phyloP scores from a whole-genome alignment of 129 eudicot species.

The Oenanthe sinensis region DNA sequence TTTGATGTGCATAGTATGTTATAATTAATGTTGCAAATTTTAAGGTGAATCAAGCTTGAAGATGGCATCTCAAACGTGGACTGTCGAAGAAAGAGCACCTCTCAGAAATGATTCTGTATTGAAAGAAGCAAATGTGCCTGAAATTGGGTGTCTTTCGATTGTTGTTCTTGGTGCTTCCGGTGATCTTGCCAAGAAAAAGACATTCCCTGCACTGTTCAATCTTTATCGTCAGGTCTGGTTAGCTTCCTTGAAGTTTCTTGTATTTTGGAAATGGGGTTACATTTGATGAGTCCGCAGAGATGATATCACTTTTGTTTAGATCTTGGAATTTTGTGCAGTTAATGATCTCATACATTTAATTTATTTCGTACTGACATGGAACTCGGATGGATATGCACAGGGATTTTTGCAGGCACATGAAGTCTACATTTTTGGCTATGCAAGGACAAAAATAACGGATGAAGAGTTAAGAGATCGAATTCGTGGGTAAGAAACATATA shows the following conservation, averaged over 20 bases:
- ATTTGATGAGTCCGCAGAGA: not conserved
- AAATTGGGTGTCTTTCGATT: slow-evolving; percentile 74
- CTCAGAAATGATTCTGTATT: slow-evolving; percentile 32
- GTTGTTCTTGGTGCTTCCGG: slow-evolving; percentile 99
- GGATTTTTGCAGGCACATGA: slow-evolving; percentile 60
- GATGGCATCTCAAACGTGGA: slow-evolving; percentile 61
- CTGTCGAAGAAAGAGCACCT: slow-evolving; percentile 46
- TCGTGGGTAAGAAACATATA: slow-evolving; percentile 56
- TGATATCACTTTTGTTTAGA: not conserved
- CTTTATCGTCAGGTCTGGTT: slow-evolving; percentile 70
- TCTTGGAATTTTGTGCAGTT: not conserved
- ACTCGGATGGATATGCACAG: slow-evolving; percentile 28
- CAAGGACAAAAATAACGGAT: slow-evolving; percentile 74
- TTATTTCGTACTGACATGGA: slow-evolving; percentile 8
- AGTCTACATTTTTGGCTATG: slow-evolving; percentile 93
- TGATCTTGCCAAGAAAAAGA: slow-evolving; percentile 98
- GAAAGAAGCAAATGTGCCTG: slow-evolving; percentile 41
- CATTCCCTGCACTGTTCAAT: slow-evolving; percentile 90
- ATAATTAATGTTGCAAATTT: not conserved
- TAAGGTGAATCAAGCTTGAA: slow-evolving; percentile 9
- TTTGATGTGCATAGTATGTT: not conserved
- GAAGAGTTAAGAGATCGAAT: slow-evolving; percentile 72
- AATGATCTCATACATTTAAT: not conserved
- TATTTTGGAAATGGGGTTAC: not conserved
- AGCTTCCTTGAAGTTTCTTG: slow-evolving; percentile 6